Conservation (phyloP, 768 basidiomycete genomes). For the Boletus tylopilopsis region DNA sequence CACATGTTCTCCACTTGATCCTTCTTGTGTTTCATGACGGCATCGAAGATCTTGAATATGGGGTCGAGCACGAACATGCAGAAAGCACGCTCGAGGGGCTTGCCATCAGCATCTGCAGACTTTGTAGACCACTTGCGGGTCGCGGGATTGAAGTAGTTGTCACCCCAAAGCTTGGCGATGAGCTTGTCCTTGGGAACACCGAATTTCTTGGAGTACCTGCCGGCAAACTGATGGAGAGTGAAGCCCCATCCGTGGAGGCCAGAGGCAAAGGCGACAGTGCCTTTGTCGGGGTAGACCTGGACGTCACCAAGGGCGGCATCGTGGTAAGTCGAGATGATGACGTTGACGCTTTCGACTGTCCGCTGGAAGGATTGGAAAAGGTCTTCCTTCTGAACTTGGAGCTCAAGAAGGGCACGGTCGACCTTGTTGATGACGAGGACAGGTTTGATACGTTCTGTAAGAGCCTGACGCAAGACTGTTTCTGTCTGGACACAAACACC, state of each 20-base stretch:
- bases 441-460: constrained; percentile 98
- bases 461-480: constrained; percentile 96
- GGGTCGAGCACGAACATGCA: constrained; percentile 98
- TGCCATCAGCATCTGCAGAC: constrained; percentile 70
- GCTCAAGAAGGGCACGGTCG: constrained; percentile 97
- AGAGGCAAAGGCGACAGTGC: constrained; percentile 98
- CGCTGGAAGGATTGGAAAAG: constrained; percentile 97
- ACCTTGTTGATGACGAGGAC: constrained; percentile 99
- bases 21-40: constrained; percentile 99
- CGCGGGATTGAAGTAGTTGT: constrained; percentile 98
- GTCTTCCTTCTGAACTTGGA: constrained; percentile 95
- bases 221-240: constrained; percentile 96
- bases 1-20: constrained; percentile 78
- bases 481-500: constrained; percentile 99
- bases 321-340: constrained; percentile 97
- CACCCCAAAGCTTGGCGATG: constrained; percentile 97
- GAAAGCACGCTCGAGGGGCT: constrained; percentile 96
- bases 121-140: constrained; percentile 96
- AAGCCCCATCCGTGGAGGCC: constrained; percentile 99
- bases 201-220: constrained; percentile 95
- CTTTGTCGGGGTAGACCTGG: constrained; percentile 97
- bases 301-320: constrained; percentile 93
- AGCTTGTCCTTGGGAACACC: constrained; percentile 99
- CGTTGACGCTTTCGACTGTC: constrained; percentile 97
- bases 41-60: constrained; percentile 97